Evolutionary conservation across 805 yeast species (phyloP), one percentile per base, ranked within the genome.

Genomic region (Saccharomycopsis schoenii): DNA sequence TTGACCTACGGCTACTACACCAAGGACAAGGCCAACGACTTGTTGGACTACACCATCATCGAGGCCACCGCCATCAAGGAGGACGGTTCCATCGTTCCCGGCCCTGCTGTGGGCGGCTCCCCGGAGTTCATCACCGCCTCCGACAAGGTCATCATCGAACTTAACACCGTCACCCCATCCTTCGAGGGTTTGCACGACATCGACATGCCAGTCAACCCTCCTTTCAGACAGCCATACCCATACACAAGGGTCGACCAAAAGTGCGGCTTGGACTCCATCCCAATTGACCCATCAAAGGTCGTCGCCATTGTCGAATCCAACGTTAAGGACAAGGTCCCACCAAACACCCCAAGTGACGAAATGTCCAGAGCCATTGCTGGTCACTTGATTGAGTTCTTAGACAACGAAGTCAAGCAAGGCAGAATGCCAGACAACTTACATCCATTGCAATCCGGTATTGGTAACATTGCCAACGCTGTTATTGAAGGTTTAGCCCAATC

Each of bases 41-140:
- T 84, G 66, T 80, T 94, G 67, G 99, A 94, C 73, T 86, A 77
- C 73, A 88, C 97, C 39, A 86, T 94, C 67, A 88, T 94, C 67
- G 99, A 94, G 74, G 99, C 99, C 60, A 92, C 98, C 4, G 96
- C 96, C 42, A 94, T 94, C 69, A 87, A 90, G 60, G 98, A 92
- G 75, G 93, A 90, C 71, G 99, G 99, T 66, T 79, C 90, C 15
- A 86, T 94, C 70, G 84, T 94, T 59, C 96, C 97, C 47, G 99
- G 99, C 64, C 98, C 99, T 15, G 96, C 98, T 4, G 98, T 94
- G 50, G 99, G 99, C 68, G 98, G 89, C 9, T 84, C 97, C 2
- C 99, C 99, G 41, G 99, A 94, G 76, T 86, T 94, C 82, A 75
- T 91, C 59, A 77, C 86, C 39, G 86, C 84, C 61, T 85, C 96